A percentile compares a stretch with the other conserved stretches of the same genome.
phyloP scores from a whole-genome alignment of 257 asterid genomes.

The Avicennia marina region DNA sequence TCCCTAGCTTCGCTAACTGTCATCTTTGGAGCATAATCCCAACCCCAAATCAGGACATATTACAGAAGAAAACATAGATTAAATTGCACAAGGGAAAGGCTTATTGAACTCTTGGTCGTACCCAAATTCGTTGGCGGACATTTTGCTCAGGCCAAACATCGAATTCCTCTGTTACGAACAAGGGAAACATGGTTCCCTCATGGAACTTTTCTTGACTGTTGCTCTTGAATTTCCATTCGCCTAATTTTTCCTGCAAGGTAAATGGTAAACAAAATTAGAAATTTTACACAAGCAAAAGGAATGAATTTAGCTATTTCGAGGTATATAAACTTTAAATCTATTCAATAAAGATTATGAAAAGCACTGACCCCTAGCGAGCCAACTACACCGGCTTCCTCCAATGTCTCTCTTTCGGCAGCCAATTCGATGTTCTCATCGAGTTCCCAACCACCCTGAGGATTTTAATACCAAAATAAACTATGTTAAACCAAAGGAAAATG shows the following conservation, averaged over 20 bases:
- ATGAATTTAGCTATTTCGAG: neutral
- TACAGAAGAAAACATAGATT: too few species aligned
- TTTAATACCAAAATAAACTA: conserved; percentile 19
- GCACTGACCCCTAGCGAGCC: conserved; percentile 63
- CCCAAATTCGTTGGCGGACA: conserved; percentile 81
- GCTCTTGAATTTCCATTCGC: conserved; percentile 89
- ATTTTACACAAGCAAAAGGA: neutral
- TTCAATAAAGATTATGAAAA: neutral
- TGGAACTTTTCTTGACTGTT: conserved; percentile 77
- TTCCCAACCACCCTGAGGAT: conserved; percentile 89
- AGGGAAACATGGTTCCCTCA: conserved; percentile 84
- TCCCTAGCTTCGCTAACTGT: neutral
- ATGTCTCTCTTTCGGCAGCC: conserved; percentile 84
- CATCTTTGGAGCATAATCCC: neutral
- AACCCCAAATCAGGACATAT: too few species aligned
- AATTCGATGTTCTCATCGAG: conserved; percentile 73
- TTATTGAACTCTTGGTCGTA: too few species aligned
- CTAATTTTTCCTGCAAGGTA: conserved; percentile 54
- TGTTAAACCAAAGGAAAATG: conserved; percentile 15
- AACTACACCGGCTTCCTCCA: conserved; percentile 87
- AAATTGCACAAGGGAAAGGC: too few species aligned
- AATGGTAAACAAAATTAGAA: neutral
- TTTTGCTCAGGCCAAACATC: conserved; percentile 92
- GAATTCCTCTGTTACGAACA: conserved; percentile 68
- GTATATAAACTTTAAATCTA: neutral